phyloP scores from a whole-genome alignment of 306 rosid genomes.

The Lupinus albus region DNA sequence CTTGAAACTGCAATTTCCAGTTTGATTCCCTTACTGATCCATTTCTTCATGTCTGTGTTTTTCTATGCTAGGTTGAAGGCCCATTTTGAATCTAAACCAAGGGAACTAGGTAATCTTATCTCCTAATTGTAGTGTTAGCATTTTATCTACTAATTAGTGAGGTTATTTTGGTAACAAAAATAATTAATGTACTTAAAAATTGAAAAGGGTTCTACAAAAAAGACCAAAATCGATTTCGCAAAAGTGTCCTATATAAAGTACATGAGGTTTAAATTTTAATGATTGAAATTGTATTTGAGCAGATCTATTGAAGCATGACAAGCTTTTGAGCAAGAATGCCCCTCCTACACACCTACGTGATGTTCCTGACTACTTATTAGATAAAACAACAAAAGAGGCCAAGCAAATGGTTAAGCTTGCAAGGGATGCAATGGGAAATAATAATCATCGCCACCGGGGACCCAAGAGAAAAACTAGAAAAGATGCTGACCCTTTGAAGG shows the following conservation, averaged over 20 bases:
- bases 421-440: slow-evolving; percentile 72
- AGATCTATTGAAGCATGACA: slow-evolving; percentile 93
- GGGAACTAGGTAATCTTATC: slow-evolving; percentile 64
- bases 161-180: too few relatives aligned
- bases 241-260: too few relatives aligned
- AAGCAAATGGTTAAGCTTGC: slow-evolving; percentile 72
- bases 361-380: slow-evolving; percentile 83
- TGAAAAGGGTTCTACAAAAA: too few relatives aligned
- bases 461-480: slow-evolving; percentile 55
- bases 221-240: too few relatives aligned
- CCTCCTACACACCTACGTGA: slow-evolving; percentile 81
- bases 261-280: not conserved
- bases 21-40: slow-evolving; percentile 35
- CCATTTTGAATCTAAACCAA: slow-evolving; percentile 74
- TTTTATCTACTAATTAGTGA: not conserved
- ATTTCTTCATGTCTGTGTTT: slow-evolving; percentile 29
- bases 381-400: slow-evolving; percentile 79
- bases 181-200: too few relatives aligned
- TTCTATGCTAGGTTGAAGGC: slow-evolving; percentile 66
- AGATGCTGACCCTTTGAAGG: slow-evolving; percentile 64
- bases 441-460: slow-evolving; percentile 47
- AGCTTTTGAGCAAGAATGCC: slow-evolving; percentile 84
- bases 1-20: not conserved
- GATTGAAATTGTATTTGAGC: slow-evolving; percentile 44
- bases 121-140: slow-evolving; percentile 35